These are phyloP conservation scores for Lachnellula subtilissima DNA, from an alignment of 2,329 filamentous ascomycete species.

Conservation along the genomic window DNA sequence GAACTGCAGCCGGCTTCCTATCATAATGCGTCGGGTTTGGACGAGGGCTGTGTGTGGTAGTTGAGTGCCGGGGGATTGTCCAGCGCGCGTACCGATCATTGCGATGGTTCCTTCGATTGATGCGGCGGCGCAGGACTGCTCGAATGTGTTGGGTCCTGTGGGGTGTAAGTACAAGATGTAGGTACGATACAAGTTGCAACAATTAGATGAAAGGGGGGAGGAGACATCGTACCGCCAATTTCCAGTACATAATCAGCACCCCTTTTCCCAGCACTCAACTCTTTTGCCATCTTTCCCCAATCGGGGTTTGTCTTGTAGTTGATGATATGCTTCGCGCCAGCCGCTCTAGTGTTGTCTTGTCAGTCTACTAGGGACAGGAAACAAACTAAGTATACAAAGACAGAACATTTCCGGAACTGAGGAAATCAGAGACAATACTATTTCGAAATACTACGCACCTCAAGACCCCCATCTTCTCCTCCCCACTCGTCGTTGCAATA, in stretches of 20 bases:
- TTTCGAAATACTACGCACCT: conserved; percentile 36
- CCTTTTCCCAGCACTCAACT: conserved; percentile 29
- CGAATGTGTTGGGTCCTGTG: conserved; percentile 7
- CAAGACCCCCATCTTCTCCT: conserved; percentile 48
- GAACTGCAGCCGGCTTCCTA: background rate
- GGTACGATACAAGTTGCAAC: too few species aligned
- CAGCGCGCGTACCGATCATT: conserved; percentile 33
- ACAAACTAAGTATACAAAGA: too few species aligned
- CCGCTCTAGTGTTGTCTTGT: too few species aligned
- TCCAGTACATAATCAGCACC: conserved; percentile 39
- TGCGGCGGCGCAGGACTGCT: conserved; percentile 12
- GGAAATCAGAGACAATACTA: too few species aligned
- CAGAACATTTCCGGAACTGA: too few species aligned
- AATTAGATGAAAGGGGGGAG: too few species aligned
- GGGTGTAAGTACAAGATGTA: too few species aligned
- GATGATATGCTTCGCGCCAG: conserved; percentile 52
- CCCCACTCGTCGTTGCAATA: conserved; percentile 55
- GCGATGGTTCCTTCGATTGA: conserved; percentile 40
- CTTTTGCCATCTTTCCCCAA: conserved; percentile 36
- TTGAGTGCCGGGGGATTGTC: background rate
- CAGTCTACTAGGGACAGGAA: too few species aligned
- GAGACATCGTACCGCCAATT: conserved; percentile 20
- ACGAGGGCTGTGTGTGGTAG: background rate
- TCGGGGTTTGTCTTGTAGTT: conserved; percentile 54
- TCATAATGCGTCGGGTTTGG: background rate